A percentile compares a stretch with the other conserved stretches of the same genome.
Evolutionary conservation across 225 moss, liverwort and hornwort species (phyloP).

Genomic region (Asterella californica): DNA sequence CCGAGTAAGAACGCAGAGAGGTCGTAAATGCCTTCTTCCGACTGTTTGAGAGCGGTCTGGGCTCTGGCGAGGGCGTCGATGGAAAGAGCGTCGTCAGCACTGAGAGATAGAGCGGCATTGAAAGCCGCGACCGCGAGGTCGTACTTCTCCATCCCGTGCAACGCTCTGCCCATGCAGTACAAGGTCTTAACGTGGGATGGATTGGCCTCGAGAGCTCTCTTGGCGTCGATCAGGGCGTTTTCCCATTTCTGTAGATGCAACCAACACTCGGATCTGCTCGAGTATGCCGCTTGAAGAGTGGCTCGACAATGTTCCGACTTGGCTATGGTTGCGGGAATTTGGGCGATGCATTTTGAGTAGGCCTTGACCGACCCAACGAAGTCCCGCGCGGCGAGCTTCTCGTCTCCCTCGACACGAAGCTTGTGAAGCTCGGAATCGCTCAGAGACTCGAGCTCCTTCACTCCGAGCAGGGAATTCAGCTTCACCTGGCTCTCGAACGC

Average conservation of each 20-base stretch:
- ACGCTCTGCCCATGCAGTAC: slow-evolving; percentile 26
- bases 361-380: slow-evolving; percentile 24
- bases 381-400: slow-evolving; percentile 12
- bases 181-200: slow-evolving; percentile 15
- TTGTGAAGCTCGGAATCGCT: slow-evolving; percentile 5
- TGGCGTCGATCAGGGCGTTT: slow-evolving; percentile 28
- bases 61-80: slow-evolving; percentile 11
- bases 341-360: slow-evolving; percentile 25
- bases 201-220: slow-evolving; percentile 21
- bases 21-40: slow-evolving; percentile 24
- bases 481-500: neutral
- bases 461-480: neutral
- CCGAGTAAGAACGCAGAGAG: slow-evolving; percentile 22
- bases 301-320: neutral
- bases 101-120: slow-evolving; percentile 4
- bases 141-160: slow-evolving; percentile 19
- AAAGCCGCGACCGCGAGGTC: slow-evolving; percentile 15
- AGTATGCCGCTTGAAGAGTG: slow-evolving; percentile 17
- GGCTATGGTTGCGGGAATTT: slow-evolving; percentile 1
- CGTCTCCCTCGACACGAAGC: slow-evolving; percentile 22
- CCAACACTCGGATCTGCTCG: slow-evolving; percentile 30
- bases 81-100: slow-evolving; percentile 16
- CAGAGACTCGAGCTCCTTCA: neutral
- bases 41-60: slow-evolving; percentile 12
- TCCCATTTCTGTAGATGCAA: slow-evolving; percentile 23